Percentiles rank a stretch among this genome's conserved stretches.
phyloP scores from a whole-genome alignment of 2,329 filamentous ascomycete genomes.

The Talaromyces atroroseus region DNA sequence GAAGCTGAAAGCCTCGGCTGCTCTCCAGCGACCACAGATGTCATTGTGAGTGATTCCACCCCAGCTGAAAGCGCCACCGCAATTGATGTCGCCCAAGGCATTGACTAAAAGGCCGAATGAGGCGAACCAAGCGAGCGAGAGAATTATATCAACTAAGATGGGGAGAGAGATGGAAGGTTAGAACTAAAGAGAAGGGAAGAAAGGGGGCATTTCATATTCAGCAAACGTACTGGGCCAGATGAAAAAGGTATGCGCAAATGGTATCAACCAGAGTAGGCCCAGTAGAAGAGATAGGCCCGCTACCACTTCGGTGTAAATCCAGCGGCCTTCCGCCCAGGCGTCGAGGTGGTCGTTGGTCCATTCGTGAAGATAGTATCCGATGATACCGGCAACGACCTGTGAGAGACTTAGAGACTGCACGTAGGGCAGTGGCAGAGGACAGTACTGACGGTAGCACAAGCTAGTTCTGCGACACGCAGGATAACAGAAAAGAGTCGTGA shows the following conservation, averaged over 20 bases:
- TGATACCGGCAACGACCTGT: conserved; percentile 59
- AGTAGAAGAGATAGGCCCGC: conserved; percentile 64
- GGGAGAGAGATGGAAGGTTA: neutral
- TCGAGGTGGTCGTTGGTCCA: conserved; percentile 36
- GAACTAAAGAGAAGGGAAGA: neutral
- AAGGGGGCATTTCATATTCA: conserved; percentile 7
- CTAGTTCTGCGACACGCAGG: conserved; percentile 59
- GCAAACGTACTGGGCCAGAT: conserved; percentile 55
- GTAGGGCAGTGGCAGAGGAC: conserved; percentile 19
- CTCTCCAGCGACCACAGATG: conserved; percentile 64
- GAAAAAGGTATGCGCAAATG: conserved; percentile 61
- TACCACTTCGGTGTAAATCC: conserved; percentile 70
- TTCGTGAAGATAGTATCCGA: conserved; percentile 59
- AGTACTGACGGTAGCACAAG: conserved; percentile 59
- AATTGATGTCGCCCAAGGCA: conserved; percentile 47
- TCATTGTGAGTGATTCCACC: conserved; percentile 45
- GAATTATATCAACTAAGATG: conserved; percentile 55
- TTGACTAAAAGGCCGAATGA: conserved; percentile 62
- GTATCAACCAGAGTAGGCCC: conserved; percentile 66
- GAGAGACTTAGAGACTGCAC: neutral
- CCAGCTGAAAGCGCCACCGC: conserved; percentile 59
- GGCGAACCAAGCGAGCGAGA: conserved; percentile 66
- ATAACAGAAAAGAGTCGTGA: conserved; percentile 52
- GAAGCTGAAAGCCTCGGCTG: conserved; percentile 66
- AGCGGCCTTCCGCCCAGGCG: conserved; percentile 55